Conservation (phyloP, 176 grass and related monocot species). For the Juncus effusus region DNA sequence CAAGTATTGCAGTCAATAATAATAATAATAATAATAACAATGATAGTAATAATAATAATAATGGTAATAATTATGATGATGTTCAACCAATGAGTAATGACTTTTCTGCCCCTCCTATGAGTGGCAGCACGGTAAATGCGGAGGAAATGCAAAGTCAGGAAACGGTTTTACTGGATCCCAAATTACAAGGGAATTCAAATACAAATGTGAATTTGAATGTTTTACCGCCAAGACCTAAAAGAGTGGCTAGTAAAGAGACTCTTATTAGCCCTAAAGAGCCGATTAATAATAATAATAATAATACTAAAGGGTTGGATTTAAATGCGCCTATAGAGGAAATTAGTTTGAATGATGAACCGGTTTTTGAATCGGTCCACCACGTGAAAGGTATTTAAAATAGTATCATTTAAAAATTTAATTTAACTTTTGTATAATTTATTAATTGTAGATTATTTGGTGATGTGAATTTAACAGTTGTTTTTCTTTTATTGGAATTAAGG, state of each 20-base stretch:
- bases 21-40: slow-evolving; percentile 47
- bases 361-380: slow-evolving; percentile 35
- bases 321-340: slow-evolving; percentile 53
- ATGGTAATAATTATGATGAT: slow-evolving; percentile 39
- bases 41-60: slow-evolving; percentile 35
- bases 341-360: slow-evolving; percentile 31
- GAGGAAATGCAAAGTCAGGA: slow-evolving; percentile 43
- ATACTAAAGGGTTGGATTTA: slow-evolving; percentile 68
- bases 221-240: slow-evolving; percentile 75
- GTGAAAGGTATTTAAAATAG: slow-evolving; percentile 48
- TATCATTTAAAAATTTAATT: neutral
- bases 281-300: slow-evolving; percentile 5
- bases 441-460: neutral
- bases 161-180: slow-evolving; percentile 39
- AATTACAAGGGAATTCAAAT: slow-evolving; percentile 46
- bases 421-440: no score
- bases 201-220: slow-evolving; percentile 31
- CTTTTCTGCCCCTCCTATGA: slow-evolving; percentile 38
- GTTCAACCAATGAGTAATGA: slow-evolving; percentile 24
- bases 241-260: slow-evolving; percentile 66
- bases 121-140: slow-evolving; percentile 31
- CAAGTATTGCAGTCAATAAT: slow-evolving; percentile 36
- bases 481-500: slow-evolving; percentile 31
- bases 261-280: slow-evolving; percentile 50
- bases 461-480: slow-evolving; percentile 12